Evolutionary conservation across 2,329 filamentous ascomycete species (phyloP), one percentile per base, ranked within the genome.

Genomic region (Clonostachys rhizophaga): DNA sequence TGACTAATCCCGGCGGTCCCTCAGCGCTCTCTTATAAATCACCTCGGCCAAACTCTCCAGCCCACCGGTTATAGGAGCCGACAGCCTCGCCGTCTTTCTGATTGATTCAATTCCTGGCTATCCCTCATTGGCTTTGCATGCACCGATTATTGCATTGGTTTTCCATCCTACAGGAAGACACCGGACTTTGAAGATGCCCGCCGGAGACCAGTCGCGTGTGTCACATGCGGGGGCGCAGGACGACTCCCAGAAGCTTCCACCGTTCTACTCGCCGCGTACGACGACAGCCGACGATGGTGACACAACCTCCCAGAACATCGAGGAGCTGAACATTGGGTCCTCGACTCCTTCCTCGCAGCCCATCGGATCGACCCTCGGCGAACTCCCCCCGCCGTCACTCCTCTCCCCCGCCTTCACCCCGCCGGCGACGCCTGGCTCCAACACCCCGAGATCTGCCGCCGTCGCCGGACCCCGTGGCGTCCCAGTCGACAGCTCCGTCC

Each of bases 331-430:
- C 41, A 42, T 44, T 50, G 48, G 49, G 42, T 47, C 50, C 30
- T 46, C 49, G 33, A 20, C n/a, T 35, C 51, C 52, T 6, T 17
- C 49, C 42, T 46, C 43, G 37, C 54, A 53, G 24, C 52, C 56
- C 49, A 50, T 50, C 49, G 50, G 52, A 39, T 40, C 17, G 14
- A n/a, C 47, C 36, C 36, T 34, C 33, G 39, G 52, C 20, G 56
- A 56, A 43, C 54, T 52, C 14, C 76, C 75, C 33, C 79, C 76
- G 13, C 78, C 83, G 5, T 90, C 90, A 5, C 83, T 94, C 43
- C 84, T 96, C 52, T 96, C 92, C 64, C 89, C 88, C 44, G 87
- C 87, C 54, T 96, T 90, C 67, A 91, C 84, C 7, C 87, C 88
- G 13, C 86, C 86, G 34, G 70, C 75, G 9, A 86, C 83, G 1